phyloP scores from a whole-genome alignment of 1,284 basidiomycete genomes.

The Malassezia furfur region DNA sequence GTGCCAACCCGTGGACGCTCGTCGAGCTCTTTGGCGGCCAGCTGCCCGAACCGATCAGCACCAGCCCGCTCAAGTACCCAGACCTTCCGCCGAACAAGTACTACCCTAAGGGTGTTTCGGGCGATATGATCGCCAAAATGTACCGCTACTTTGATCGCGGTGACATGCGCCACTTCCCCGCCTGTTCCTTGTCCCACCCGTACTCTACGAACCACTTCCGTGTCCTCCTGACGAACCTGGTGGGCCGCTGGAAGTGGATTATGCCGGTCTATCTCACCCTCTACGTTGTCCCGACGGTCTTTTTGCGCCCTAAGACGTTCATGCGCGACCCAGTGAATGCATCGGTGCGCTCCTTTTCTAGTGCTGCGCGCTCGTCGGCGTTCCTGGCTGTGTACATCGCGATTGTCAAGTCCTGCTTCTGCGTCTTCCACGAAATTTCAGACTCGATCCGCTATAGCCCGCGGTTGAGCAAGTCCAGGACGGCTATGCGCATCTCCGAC shows the following conservation, averaged over 20 bases:
- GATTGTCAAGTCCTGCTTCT: slow-evolving; percentile 77
- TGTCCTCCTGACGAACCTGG: slow-evolving; percentile 65
- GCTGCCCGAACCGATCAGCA: slow-evolving; percentile 32
- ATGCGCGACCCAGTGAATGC: slow-evolving; percentile 30
- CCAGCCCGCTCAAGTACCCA: slow-evolving; percentile 27
- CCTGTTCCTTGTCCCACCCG: slow-evolving; percentile 61
- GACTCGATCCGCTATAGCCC: slow-evolving; percentile 20
- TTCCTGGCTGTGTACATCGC: slow-evolving; percentile 79
- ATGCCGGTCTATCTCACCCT: slow-evolving; percentile 67
- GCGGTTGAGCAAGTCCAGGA: slow-evolving; percentile 6
- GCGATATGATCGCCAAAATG: slow-evolving; percentile 29
- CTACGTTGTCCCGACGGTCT: slow-evolving; percentile 66
- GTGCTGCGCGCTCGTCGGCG: slow-evolving; percentile 72
- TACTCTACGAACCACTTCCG: slow-evolving; percentile 62
- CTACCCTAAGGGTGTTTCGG: slow-evolving; percentile 34
- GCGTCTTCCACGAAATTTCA: slow-evolving; percentile 61
- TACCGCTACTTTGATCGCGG: slow-evolving; percentile 35
- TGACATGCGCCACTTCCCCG: slow-evolving; percentile 21
- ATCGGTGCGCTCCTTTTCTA: slow-evolving; percentile 55
- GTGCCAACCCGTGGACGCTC: slow-evolving; percentile 6
- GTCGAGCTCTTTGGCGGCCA: slow-evolving; percentile 31
- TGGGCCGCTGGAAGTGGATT: slow-evolving; percentile 54
- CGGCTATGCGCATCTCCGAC: neutral
- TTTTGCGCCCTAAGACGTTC: slow-evolving; percentile 41
- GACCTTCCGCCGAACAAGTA: slow-evolving; percentile 24